phyloP scores from a whole-genome alignment of 768 basidiomycete genomes.

The Clitopilus passeckerianus region DNA sequence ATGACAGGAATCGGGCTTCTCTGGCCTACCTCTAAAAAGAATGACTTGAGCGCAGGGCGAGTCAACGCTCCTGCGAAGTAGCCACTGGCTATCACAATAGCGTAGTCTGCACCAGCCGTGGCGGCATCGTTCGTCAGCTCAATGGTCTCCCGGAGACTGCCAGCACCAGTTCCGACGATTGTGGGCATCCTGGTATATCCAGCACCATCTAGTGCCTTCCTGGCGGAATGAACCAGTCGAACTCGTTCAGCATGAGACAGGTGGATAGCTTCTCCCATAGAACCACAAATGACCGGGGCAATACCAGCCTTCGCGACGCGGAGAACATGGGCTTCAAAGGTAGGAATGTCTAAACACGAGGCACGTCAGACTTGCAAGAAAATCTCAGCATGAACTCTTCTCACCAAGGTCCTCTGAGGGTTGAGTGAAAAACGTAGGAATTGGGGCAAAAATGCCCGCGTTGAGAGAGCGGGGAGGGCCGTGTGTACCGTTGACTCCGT shows the following conservation, averaged over 20 bases:
- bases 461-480: conserved; percentile 50
- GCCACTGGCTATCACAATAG: conserved; percentile 81
- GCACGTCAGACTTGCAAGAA: conserved; percentile 5
- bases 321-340: conserved; percentile 66
- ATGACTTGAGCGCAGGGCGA: conserved; percentile 68
- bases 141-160: conserved; percentile 81
- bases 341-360: conserved; percentile 46
- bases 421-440: conserved; percentile 79
- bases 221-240: conserved; percentile 57
- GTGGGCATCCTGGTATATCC: conserved; percentile 58
- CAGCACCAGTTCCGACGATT: conserved; percentile 79
- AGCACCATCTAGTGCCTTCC: conserved; percentile 65
- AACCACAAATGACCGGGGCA: conserved; percentile 68
- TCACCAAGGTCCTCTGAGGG: conserved; percentile 79
- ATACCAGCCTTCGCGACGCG: conserved; percentile 64
- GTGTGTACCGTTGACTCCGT: conserved; percentile 28
- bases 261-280: conserved; percentile 86
- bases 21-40: conserved; percentile 70
- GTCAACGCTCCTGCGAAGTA: conserved; percentile 82
- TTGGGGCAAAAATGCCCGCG: conserved; percentile 79
- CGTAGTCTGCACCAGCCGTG: conserved; percentile 79
- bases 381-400: conserved; percentile 16
- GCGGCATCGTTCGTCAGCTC: conserved; percentile 74
- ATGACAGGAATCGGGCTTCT: conserved; percentile 85
- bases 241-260: conserved; percentile 63